Evolutionary conservation across 441 rosid genomes (phyloP).

Genomic region (Populus hybrid): DNA sequence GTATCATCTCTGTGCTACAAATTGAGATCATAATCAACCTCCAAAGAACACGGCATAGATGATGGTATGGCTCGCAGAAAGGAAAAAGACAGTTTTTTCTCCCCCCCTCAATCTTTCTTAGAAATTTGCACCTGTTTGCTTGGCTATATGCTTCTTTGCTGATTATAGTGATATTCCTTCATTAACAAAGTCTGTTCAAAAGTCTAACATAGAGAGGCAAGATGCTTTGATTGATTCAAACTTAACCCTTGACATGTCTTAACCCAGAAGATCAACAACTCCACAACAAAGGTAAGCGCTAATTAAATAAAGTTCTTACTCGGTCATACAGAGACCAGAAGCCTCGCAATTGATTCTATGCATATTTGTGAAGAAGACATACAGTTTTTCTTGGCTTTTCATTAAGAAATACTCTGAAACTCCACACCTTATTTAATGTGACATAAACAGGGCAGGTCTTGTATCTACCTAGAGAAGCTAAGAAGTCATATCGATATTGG

Average conservation of each 20-base stretch:
- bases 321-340: neutral
- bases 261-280: neutral
- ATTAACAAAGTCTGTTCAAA: neutral
- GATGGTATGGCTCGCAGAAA: slow-evolving; percentile 9
- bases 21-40: slow-evolving; percentile 1
- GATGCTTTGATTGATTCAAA: neutral
- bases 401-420: neutral
- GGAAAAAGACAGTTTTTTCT: neutral
- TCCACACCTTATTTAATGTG: neutral
- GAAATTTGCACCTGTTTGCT: slow-evolving; percentile 12
- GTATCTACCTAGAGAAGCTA: neutral
- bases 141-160: neutral
- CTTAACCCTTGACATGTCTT: neutral
- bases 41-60: neutral
- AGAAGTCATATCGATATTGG: neutral
- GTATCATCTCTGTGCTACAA: slow-evolving; percentile 25
- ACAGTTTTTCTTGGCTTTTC: neutral
- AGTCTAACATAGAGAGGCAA: neutral
- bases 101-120: neutral
- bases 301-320: neutral
- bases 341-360: neutral
- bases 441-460: slow-evolving; percentile 5
- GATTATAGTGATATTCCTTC: slow-evolving; percentile 14
- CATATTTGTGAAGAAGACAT: neutral
- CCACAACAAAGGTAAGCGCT: neutral